These are phyloP conservation scores for Eucalyptus lansdowneana DNA, from an alignment of 345 rosid genomes.

Conservation along the genomic window DNA sequence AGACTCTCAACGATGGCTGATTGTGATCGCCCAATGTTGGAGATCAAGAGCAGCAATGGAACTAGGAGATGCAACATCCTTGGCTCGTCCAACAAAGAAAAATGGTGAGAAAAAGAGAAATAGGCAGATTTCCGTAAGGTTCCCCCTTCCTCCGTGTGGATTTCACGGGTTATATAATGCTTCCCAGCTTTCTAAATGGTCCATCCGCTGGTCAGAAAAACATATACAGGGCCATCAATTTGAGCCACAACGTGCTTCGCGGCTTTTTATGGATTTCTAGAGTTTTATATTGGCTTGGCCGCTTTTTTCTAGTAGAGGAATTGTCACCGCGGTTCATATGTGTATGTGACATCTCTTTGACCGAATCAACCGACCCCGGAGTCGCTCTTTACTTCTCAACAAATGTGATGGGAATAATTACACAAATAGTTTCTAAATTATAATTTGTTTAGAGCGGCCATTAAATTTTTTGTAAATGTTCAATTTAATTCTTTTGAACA, in stretches of 20 bases:
- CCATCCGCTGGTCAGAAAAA: not conserved
- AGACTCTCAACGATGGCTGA: not conserved
- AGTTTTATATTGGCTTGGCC: not conserved
- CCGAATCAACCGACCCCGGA: too few species aligned
- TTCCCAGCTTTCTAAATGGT: not conserved
- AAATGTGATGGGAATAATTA: too few species aligned
- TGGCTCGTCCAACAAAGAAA: not conserved
- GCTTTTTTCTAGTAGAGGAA: not conserved
- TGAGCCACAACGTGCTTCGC: too few species aligned
- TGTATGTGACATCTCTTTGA: too few species aligned
- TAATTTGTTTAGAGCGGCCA: too few species aligned
- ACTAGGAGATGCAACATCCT: not conserved
- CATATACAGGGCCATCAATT: too few species aligned
- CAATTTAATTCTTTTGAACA: too few species aligned
- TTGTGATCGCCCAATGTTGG: not conserved
- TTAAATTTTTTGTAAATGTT: too few species aligned
- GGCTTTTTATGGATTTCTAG: not conserved
- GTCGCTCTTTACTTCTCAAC: too few species aligned
- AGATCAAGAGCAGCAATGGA: not conserved
- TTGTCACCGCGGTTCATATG: not conserved
- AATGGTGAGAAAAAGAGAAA: not conserved
- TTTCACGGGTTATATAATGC: not conserved
- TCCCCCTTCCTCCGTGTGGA: not conserved
- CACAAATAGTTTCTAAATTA: too few species aligned
- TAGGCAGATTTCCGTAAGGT: not conserved